These are phyloP conservation scores for Spathaspora sp. DNA, from an alignment of 1,139 yeast genomes.

Conservation along the genomic window DNA sequence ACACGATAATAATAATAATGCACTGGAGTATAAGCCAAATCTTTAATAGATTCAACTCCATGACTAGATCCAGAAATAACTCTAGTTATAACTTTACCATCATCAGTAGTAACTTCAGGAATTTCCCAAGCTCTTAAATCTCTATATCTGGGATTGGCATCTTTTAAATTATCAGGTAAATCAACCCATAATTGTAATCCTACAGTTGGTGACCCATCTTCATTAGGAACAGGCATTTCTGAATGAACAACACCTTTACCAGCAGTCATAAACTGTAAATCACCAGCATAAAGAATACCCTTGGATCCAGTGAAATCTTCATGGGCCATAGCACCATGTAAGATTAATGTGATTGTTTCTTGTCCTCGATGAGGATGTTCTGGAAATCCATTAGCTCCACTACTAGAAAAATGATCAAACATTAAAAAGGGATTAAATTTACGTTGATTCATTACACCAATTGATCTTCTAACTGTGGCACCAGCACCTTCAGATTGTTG, in stretches of 20 bases:
- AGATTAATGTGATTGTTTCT: constrained; percentile 78
- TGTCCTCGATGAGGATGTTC: constrained; percentile 94
- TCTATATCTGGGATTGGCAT: constrained; percentile 75
- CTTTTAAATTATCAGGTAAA: constrained; percentile 68
- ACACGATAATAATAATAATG: constrained; percentile 69
- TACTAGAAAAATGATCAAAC: constrained; percentile 71
- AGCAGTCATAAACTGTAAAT: constrained; percentile 93
- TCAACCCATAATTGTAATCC: constrained; percentile 95
- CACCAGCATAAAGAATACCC: constrained; percentile 81
- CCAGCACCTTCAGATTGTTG: constrained; percentile 90
- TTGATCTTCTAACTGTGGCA: constrained; percentile 78
- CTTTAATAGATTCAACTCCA: constrained; percentile 72
- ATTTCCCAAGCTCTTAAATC: constrained; percentile 73
- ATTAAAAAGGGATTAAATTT: constrained; percentile 81
- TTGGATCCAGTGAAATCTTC: constrained; percentile 87
- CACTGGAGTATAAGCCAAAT: constrained; percentile 83
- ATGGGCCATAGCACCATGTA: constrained; percentile 80
- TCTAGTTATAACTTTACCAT: constrained; percentile 64
- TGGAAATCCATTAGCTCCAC: constrained; percentile 74
- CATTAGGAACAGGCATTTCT: constrained; percentile 74
- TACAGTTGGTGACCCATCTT: constrained; percentile 54
- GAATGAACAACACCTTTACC: constrained; percentile 87
- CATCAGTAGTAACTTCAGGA: constrained; percentile 62
- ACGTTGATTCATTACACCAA: constrained; percentile 66
- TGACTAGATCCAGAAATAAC: constrained; percentile 78